These are phyloP conservation scores for Teunomyces pallodes DNA, from an alignment of 805 yeast species.

Conservation along the genomic window DNA sequence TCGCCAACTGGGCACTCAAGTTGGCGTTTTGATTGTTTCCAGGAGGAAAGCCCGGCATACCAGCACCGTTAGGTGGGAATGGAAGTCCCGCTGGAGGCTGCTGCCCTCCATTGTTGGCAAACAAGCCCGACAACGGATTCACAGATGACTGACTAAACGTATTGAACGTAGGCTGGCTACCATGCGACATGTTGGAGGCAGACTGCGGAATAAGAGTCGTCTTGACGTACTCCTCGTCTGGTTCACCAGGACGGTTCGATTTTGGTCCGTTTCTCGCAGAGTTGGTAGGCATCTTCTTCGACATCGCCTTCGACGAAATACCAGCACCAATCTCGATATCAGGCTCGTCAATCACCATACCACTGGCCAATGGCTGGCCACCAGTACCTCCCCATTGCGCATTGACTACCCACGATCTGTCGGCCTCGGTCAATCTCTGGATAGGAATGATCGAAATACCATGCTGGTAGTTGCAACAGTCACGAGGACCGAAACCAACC, in stretches of 20 bases:
- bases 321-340: conserved; percentile 97
- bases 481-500: conserved; percentile 98
- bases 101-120: conserved; percentile 16
- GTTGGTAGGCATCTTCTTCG: conserved; percentile 90
- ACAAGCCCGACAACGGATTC: conserved; percentile 51
- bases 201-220: conserved; percentile 27
- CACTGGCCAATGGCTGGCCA: conserved; percentile 74
- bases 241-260: conserved; percentile 64
- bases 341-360: conserved; percentile 90
- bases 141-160: conserved; percentile 31
- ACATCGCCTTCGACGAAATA: conserved; percentile 86
- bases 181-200: conserved; percentile 28
- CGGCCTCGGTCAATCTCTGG: conserved; percentile 89
- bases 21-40: conserved; percentile 22
- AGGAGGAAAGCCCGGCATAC: conserved; percentile 13
- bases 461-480: conserved; percentile 91
- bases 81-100: conserved; percentile 9
- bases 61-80: neutral
- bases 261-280: conserved; percentile 82
- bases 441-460: conserved; percentile 89
- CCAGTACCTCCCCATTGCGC: conserved; percentile 99
- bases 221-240: conserved; percentile 41
- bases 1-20: conserved; percentile 38
- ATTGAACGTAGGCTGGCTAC: conserved; percentile 36
- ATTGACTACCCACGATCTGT: conserved; percentile 77